A percentile compares a stretch with the other conserved stretches of the same genome.
Evolutionary conservation across 2,329 filamentous ascomycete genomes (phyloP).

Genomic region (Hymenotorrendiella dingleyae): DNA sequence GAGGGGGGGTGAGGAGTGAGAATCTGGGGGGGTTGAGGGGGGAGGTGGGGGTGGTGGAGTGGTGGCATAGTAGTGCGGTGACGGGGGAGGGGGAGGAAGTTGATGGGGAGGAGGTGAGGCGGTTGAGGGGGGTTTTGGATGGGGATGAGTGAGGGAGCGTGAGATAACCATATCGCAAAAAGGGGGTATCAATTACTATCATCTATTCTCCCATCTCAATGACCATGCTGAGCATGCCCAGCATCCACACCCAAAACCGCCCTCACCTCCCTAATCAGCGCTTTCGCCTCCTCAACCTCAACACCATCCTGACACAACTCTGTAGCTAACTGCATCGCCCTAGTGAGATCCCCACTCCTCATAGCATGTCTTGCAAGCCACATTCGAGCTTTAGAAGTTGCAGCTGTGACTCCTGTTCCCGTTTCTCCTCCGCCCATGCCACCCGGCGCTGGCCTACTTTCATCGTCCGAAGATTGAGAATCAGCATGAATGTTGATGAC

Average conservation of each 20-base stretch:
- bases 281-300: constrained; percentile 95
- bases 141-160: too few relatives aligned
- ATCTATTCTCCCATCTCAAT: not conserved
- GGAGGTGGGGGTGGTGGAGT: constrained; percentile 25
- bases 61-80: constrained; percentile 41
- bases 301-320: constrained; percentile 94
- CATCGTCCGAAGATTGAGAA: constrained; percentile 45
- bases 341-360: constrained; percentile 64
- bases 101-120: constrained; percentile 19
- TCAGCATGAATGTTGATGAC: constrained; percentile 49
- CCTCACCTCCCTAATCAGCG: constrained; percentile 79
- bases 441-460: constrained; percentile 22
- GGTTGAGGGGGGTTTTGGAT: constrained; percentile 7
- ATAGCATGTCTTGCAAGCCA: constrained; percentile 88
- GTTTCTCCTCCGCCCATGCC: constrained; percentile 35
- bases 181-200: constrained; percentile 2
- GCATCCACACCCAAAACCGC: constrained; percentile 52
- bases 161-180: too few relatives aligned
- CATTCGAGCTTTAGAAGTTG: constrained; percentile 86
- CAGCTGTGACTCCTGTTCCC: constrained; percentile 79
- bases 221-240: too few relatives aligned
- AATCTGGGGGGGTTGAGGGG: constrained; percentile 35
- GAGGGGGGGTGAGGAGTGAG: constrained; percentile 42
- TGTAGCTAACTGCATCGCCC: constrained; percentile 74
- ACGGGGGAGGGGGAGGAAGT: constrained; percentile 29